A percentile compares a stretch with the other conserved stretches of the same genome.
These are phyloP conservation scores for Rosa hybrid DNA, from an alignment of 331 rosid species.

Conservation along the genomic window DNA sequence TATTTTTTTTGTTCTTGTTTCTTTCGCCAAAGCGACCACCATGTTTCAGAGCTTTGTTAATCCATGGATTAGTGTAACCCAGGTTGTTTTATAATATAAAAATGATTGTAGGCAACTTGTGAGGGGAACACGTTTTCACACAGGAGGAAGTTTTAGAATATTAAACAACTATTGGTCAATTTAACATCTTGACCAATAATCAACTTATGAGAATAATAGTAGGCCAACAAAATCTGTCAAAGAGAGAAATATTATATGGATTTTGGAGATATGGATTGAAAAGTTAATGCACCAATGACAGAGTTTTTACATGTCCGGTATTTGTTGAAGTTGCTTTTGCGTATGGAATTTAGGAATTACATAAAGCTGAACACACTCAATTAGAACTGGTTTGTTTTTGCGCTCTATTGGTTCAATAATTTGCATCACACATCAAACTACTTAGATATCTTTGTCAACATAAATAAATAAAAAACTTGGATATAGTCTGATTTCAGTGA, in stretches of 20 bases:
- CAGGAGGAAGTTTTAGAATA: neutral
- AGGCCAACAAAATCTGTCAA: neutral
- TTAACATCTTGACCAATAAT: neutral
- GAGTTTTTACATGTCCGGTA: neutral
- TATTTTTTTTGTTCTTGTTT: too few species aligned
- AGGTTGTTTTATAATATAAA: neutral
- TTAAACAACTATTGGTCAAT: neutral
- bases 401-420: too few species aligned
- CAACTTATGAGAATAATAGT: neutral
- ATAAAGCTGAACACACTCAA: too few species aligned
- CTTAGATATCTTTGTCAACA: neutral
- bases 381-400: too few species aligned
- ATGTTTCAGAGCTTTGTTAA: neutral
- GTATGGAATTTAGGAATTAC: neutral
- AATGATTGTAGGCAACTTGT: too few species aligned
- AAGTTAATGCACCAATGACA: too few species aligned
- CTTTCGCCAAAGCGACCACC: neutral
- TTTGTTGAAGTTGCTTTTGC: constrained; percentile 1
- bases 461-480: neutral
- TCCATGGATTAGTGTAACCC: too few species aligned
- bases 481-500: constrained; percentile 1
- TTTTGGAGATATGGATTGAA: neutral
- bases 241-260: neutral
- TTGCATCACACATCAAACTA: neutral
- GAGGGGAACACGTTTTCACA: neutral